These are phyloP conservation scores for Ichthyophthirius multifiliis DNA, from an alignment of 169 alveolate species.

Conservation along the genomic window DNA sequence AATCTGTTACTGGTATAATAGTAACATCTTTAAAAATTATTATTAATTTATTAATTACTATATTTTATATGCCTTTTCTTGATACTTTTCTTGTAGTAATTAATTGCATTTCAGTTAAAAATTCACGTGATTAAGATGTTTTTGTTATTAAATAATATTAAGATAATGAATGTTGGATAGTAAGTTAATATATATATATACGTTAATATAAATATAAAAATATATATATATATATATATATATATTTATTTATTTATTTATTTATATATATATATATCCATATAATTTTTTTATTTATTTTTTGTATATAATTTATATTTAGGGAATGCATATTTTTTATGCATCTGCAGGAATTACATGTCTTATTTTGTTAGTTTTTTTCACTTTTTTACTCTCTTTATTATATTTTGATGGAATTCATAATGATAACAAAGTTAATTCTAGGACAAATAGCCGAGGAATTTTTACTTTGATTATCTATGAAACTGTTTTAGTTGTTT, in stretches of 20 bases:
- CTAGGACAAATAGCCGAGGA: slow-evolving; percentile 2
- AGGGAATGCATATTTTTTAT: slow-evolving; percentile 8
- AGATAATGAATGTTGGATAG: background rate
- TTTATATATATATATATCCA: background rate
- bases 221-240: background rate
- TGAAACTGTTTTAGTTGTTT: background rate
- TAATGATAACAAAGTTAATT: background rate
- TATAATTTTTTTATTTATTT: background rate
- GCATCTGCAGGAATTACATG: background rate
- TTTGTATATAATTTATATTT: no score
- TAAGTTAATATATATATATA: no score
- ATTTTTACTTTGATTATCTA: background rate
- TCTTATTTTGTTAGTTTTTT: background rate
- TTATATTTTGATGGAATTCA: slow-evolving; percentile 5
- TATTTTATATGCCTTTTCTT: background rate
- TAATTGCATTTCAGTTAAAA: background rate
- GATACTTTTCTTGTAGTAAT: background rate
- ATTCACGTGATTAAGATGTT: background rate
- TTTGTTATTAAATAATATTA: background rate
- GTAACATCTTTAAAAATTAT: background rate
- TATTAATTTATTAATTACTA: background rate
- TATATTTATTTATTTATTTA: background rate
- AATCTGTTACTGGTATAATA: background rate
- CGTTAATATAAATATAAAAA: background rate
- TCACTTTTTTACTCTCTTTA: background rate